Conservation (phyloP, 192 early-diverging fungal species). For the Rhizoclosmatium sp. region DNA sequence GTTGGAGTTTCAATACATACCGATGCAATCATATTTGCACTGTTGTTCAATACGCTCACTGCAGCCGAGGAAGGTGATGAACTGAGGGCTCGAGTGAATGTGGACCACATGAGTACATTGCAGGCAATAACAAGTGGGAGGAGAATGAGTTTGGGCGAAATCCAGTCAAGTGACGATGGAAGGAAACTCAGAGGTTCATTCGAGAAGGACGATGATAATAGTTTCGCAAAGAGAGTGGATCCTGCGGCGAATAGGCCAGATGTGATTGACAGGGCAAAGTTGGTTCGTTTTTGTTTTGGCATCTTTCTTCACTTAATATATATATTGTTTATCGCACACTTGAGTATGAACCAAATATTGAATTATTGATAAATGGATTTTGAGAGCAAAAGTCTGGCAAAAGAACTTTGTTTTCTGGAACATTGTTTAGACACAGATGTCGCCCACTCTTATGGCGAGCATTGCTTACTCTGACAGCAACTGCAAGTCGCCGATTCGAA, state of each 20-base stretch:
- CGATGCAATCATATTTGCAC: slow-evolving; percentile 75
- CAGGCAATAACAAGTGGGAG: slow-evolving; percentile 69
- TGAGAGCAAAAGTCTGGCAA: too few relatives aligned
- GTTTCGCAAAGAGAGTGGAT: slow-evolving; percentile 84
- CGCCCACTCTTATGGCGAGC: too few relatives aligned
- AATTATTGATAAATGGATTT: too few relatives aligned
- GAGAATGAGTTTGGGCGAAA: slow-evolving; percentile 56
- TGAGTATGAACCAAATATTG: too few relatives aligned
- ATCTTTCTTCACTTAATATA: too few relatives aligned
- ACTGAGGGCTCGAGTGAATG: slow-evolving; percentile 84
- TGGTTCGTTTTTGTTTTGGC: background rate
- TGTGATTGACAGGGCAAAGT: slow-evolving; percentile 34
- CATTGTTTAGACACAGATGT: too few relatives aligned
- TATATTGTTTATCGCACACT: too few relatives aligned
- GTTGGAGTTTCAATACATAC: background rate
- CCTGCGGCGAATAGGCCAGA: slow-evolving; percentile 79
- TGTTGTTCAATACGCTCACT: slow-evolving; percentile 81
- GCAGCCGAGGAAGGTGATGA: slow-evolving; percentile 75
- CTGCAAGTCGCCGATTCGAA: too few relatives aligned
- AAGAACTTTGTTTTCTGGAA: too few relatives aligned
- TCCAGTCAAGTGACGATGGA: slow-evolving; percentile 38
- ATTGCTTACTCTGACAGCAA: too few relatives aligned
- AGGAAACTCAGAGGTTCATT: background rate
- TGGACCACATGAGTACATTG: slow-evolving; percentile 88
- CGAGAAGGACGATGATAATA: slow-evolving; percentile 29